Evolutionary conservation across 768 basidiomycete genomes (phyloP).

Genomic region (Suillus variegatus): DNA sequence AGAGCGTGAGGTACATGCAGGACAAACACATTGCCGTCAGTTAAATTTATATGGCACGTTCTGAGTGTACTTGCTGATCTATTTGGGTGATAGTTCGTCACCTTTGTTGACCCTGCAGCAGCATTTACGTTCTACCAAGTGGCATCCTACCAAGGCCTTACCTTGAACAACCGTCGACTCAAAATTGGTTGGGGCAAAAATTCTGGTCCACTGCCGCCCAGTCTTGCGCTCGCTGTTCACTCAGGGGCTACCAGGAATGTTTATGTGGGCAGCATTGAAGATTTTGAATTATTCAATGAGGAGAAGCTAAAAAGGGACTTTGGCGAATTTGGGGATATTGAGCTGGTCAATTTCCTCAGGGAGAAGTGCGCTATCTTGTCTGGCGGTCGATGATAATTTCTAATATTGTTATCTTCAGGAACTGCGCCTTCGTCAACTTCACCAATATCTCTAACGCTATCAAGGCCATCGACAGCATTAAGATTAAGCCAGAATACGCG

Average conservation of each 20-base stretch:
- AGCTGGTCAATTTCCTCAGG: conserved; percentile 93
- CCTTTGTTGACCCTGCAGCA: conserved; percentile 91
- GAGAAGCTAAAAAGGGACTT: conserved; percentile 92
- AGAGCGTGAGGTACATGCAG: conserved; percentile 93
- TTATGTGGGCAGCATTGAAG: conserved; percentile 93
- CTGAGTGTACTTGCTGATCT: conserved; percentile 9
- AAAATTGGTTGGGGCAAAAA: conserved; percentile 99
- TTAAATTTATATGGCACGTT: conserved; percentile 19
- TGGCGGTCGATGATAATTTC: conserved; percentile 6
- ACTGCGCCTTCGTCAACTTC: conserved; percentile 95
- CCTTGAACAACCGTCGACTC: conserved; percentile 88
- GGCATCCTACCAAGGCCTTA: conserved; percentile 86
- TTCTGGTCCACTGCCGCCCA: conserved; percentile 82
- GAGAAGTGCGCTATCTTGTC: conserved; percentile 61
- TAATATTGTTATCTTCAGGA: conserved; percentile 46
- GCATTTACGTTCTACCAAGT: conserved; percentile 95
- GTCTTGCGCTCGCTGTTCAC: conserved; percentile 86
- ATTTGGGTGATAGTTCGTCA: conserved; percentile 69
- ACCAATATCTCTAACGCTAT: conserved; percentile 94
- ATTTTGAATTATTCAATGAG: conserved; percentile 90
- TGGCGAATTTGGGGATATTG: conserved; percentile 94
- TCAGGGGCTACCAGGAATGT: conserved; percentile 95
- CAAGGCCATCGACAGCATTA: conserved; percentile 97
- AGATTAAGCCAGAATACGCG: conserved; percentile 87
- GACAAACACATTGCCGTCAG: conserved; percentile 96